Evolutionary conservation across 176 grass and related monocot species (phyloP), one percentile per base, ranked within the genome.

Genomic region (Oryza rufipogon): DNA sequence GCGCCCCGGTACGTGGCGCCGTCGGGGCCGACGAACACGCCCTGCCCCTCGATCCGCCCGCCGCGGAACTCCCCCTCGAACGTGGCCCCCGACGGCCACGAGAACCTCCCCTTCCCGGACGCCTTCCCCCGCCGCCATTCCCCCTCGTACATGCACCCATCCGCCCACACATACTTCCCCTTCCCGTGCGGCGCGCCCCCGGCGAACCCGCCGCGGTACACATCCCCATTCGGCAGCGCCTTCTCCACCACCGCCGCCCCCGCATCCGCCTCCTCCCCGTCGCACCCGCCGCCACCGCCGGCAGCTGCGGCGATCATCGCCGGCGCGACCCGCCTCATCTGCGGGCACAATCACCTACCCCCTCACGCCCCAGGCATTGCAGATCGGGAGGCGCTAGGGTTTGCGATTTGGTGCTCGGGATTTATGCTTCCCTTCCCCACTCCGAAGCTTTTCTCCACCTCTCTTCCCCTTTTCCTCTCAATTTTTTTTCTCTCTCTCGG

Each of bases 91-190:
- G 93, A 98, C 6, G 96, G 91, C 96, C 96, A 95, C 19, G 89
- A 98, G 86, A 98, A 96, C 15, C 91, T 83, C 9, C 96, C 96
- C 86, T 94, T 95, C 3, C 96, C 96, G 48, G 84, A 86, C 15
- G 93, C 89, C 86, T 98, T 98, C 9, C 91, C 93, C 16, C 89
- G 86, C n/a, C 86, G 73, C 91, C 91, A 94, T 66, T 99, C 96
- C 17, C 93, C 96, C 71, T 95, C 93, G 71, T 95, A 93, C 96
- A 94, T 94, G 89, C 96, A 93, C 81, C 93, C 96, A 64, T 95
- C 96, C 15, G 87, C 74, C 88, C 96, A 92, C 33, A 93, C 64
- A 81, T 98, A 98, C 89, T 98, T 98, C 52, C 96, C 96, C 81
- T 85, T 78, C 5, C 93, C 96, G 26, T 95, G 96, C 41, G 96